A percentile compares a stretch with the other conserved stretches of the same genome.
Evolutionary conservation across 2,329 filamentous ascomycete species (phyloP).

Genomic region (Neofusicoccum kwambonambiense): DNA sequence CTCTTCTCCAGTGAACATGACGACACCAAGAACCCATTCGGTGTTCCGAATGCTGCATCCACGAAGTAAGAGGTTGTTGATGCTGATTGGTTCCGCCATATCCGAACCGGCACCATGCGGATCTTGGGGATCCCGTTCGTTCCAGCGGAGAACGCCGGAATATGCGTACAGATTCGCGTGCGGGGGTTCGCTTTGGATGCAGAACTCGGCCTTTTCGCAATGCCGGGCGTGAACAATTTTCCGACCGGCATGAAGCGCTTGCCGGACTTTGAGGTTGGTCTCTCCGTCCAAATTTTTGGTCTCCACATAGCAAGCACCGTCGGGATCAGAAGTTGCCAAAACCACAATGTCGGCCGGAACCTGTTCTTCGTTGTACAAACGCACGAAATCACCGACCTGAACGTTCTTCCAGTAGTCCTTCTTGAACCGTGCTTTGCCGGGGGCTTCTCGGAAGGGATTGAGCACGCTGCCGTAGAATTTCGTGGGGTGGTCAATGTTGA

Average conservation of each 20-base stretch:
- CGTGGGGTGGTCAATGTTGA: constrained; percentile 30
- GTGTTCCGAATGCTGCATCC: constrained; percentile 94
- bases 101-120: constrained; percentile 63
- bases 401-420: constrained; percentile 94
- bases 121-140: constrained; percentile 66
- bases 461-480: constrained; percentile 68
- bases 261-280: constrained; percentile 93
- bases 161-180: constrained; percentile 96
- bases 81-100: constrained; percentile 89
- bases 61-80: constrained; percentile 92
- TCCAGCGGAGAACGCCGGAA: constrained; percentile 85
- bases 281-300: constrained; percentile 98
- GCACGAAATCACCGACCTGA: constrained; percentile 92
- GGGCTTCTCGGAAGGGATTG: constrained; percentile 64
- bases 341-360: constrained; percentile 92
- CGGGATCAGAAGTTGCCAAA: constrained; percentile 85
- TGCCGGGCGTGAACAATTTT: constrained; percentile 84
- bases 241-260: constrained; percentile 82
- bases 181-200: constrained; percentile 84
- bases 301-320: constrained; percentile 95
- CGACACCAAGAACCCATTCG: constrained; percentile 90
- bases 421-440: constrained; percentile 80
- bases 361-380: constrained; percentile 94
- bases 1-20: constrained; percentile 91
- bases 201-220: constrained; percentile 85